These are phyloP conservation scores for Claviceps humidiphila DNA, from an alignment of 2,329 filamentous ascomycete species.

Conservation along the genomic window DNA sequence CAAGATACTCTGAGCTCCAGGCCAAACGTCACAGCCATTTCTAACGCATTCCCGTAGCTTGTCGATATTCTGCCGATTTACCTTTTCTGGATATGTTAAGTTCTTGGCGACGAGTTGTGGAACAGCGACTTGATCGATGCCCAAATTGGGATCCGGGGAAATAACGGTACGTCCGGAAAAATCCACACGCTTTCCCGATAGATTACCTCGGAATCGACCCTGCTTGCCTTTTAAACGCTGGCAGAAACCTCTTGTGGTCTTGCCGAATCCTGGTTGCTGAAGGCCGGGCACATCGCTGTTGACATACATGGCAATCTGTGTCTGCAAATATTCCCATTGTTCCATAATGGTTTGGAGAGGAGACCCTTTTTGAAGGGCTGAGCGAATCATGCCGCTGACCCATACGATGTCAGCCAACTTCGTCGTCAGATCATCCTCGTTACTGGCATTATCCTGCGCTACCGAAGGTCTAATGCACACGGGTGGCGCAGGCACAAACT, in stretches of 20 bases:
- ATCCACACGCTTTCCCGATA: constrained; percentile 96
- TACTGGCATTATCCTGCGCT: constrained; percentile 82
- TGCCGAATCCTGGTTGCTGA: constrained; percentile 76
- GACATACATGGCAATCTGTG: constrained; percentile 95
- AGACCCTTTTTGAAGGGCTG: constrained; percentile 70
- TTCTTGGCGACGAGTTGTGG: constrained; percentile 89
- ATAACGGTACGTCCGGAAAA: constrained; percentile 97
- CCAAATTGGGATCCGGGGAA: constrained; percentile 87
- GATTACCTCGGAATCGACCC: constrained; percentile 88
- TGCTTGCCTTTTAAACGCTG: constrained; percentile 95
- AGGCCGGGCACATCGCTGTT: constrained; percentile 92
- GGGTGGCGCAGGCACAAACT: constrained; percentile 84
- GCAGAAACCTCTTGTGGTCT: constrained; percentile 84
- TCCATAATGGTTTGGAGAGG: constrained; percentile 87
- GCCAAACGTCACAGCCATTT: constrained; percentile 68
- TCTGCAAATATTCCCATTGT: constrained; percentile 93
- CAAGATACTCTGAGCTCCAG: constrained; percentile 72
- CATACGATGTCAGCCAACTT: constrained; percentile 96
- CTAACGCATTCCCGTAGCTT: constrained; percentile 63
- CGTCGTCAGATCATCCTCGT: constrained; percentile 90
- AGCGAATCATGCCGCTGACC: constrained; percentile 75
- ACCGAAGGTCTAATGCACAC: constrained; percentile 92
- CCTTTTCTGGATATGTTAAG: constrained; percentile 85
- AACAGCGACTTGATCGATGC: constrained; percentile 87
- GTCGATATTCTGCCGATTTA: constrained; percentile 71